These are phyloP conservation scores for Abrus pulchellus DNA, from an alignment of 306 rosid genomes.

Conservation along the genomic window DNA sequence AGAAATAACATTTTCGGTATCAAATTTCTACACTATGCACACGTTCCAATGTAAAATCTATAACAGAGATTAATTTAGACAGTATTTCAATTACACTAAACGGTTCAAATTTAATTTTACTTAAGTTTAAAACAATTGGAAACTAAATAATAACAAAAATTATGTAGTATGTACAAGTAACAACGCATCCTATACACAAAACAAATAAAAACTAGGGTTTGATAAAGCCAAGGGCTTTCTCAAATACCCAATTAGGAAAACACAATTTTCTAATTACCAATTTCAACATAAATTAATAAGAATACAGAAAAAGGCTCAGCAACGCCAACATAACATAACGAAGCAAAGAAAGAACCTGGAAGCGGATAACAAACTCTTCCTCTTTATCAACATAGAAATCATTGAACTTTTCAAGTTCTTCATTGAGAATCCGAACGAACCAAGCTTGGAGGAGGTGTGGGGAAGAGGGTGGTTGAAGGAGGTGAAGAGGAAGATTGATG, in stretches of 20 bases:
- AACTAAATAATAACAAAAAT: too few relatives aligned
- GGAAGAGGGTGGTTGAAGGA: constrained; percentile 49
- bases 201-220: constrained; percentile 35
- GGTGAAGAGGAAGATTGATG: constrained; percentile 38
- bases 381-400: constrained; percentile 91
- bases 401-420: constrained; percentile 87
- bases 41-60: background rate
- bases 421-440: constrained; percentile 78
- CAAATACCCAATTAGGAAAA: constrained; percentile 32
- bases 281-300: constrained; percentile 1
- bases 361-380: constrained; percentile 89
- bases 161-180: background rate
- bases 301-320: background rate
- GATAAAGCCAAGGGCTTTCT: constrained; percentile 15
- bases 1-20: too few relatives aligned
- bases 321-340: background rate
- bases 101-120: background rate
- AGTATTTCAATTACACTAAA: background rate
- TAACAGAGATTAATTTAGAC: too few relatives aligned
- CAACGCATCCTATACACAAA: background rate
- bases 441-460: constrained; percentile 65
- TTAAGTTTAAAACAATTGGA: background rate
- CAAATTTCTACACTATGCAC: background rate
- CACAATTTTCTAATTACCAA: background rate
- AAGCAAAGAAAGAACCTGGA: constrained; percentile 69